A percentile compares a stretch with the other conserved stretches of the same genome.
Conservation (phyloP, 176 grass and related monocot genomes). For the Pharus latifolius region DNA sequence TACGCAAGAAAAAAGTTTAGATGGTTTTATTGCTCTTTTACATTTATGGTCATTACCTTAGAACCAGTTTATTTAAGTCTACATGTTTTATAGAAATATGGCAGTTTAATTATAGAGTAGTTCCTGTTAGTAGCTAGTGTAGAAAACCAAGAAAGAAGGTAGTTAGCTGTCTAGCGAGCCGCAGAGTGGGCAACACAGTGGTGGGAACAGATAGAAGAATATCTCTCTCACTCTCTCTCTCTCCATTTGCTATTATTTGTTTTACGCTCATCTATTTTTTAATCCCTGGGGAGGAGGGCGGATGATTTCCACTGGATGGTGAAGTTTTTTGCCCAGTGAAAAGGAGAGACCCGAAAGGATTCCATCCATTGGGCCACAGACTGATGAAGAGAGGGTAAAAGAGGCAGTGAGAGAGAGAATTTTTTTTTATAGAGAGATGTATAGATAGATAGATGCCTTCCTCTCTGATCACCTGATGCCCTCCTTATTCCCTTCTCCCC, state of each 20-base stretch:
- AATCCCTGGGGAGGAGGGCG: slow-evolving; percentile 33
- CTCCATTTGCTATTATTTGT: not conserved
- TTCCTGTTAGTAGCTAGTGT: not conserved
- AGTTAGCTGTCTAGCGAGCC: not conserved
- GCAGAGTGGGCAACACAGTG: not conserved
- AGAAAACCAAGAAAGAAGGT: not conserved
- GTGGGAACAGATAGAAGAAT: not conserved
- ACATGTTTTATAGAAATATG: no score
- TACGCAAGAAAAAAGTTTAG: no score
- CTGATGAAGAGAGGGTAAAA: slow-evolving; percentile 6
- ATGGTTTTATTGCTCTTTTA: no score
- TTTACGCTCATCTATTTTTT: slow-evolving; percentile 7
- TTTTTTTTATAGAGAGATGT: no score
- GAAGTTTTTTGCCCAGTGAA: slow-evolving; percentile 32
- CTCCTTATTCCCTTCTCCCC: slow-evolving; percentile 6
- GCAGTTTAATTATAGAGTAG: not conserved
- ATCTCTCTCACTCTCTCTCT: no score
- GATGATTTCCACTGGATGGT: slow-evolving; percentile 40
- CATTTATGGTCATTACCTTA: no score
- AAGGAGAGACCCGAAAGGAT: slow-evolving; percentile 26
- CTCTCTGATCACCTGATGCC: slow-evolving; percentile 27
- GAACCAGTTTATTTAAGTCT: no score
- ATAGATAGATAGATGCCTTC: slow-evolving; percentile 36
- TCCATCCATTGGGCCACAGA: slow-evolving; percentile 29
- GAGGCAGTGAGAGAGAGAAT: slow-evolving; percentile 9